phyloP scores from a whole-genome alignment of 1,284 basidiomycete species.

The Ustilago crameri region DNA sequence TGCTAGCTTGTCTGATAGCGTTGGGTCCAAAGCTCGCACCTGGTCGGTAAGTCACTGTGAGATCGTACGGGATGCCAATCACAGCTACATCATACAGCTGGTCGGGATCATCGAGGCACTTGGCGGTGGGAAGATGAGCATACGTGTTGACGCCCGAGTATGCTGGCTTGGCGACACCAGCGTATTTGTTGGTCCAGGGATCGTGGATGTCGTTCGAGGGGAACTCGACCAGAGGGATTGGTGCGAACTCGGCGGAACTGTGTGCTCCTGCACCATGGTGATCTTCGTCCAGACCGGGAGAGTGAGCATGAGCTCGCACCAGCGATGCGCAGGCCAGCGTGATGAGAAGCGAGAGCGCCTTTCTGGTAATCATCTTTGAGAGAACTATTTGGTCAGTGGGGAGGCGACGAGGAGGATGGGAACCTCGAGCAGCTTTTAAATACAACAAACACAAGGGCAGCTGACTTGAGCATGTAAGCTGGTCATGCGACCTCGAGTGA shows the following conservation, averaged over 20 bases:
- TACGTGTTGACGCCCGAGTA: conserved; percentile 51
- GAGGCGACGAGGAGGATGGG: neutral
- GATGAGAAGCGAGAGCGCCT: conserved; percentile 2
- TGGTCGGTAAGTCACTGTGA: conserved; percentile 51
- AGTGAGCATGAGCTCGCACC: conserved; percentile 21
- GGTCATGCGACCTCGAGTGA: conserved; percentile 5
- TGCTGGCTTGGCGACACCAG: conserved; percentile 27
- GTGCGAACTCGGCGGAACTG: conserved; percentile 31
- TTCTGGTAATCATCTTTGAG: conserved; percentile 17
- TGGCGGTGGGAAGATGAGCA: conserved; percentile 45
- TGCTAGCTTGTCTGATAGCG: conserved; percentile 45
- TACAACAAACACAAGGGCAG: neutral
- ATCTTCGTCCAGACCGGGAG: conserved; percentile 37
- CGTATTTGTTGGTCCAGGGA: conserved; percentile 47
- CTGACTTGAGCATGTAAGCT: neutral
- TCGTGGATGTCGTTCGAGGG: conserved; percentile 41
- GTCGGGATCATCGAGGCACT: conserved; percentile 27
- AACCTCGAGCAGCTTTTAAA: neutral
- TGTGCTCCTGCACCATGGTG: conserved; percentile 44
- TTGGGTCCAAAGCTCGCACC: conserved; percentile 50
- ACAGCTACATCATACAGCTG: conserved; percentile 49
- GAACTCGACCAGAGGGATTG: conserved; percentile 39
- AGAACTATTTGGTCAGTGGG: neutral
- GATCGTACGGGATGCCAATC: conserved; percentile 53
- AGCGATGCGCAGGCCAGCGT: conserved; percentile 6